Base-by-base conservation (phyloP, 1,284 basidiomycete species). In the Ceratobasidium theobromae region DNA sequence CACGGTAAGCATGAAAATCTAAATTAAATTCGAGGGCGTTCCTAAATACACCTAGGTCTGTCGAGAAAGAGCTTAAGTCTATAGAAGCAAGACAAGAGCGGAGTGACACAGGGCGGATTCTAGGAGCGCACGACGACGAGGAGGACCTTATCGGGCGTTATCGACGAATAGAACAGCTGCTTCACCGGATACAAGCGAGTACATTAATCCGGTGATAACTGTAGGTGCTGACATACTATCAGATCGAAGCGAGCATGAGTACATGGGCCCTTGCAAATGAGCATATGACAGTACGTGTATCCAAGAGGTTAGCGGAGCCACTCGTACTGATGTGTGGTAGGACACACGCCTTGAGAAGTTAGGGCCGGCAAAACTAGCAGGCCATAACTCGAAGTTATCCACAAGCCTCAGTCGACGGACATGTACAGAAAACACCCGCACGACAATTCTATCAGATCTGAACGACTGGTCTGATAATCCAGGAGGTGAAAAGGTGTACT, bases 351-450 rank as follows among this genome's bases (percentile, higher is more conserved):
- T 58, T n/a, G 8, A 12, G 25, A n/a, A 21, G 5, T 32, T 58
- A 4, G 1, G 4, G 5, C 41, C 41, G 11, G 55, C 23, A 4
- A 28, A 33, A 16, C 3, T n/a, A 14, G 55, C 55, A 14, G 1
- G n/a, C 21, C 38, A 60, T 32, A 18, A 60, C 57, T 48, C 57
- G 4, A 60, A 2, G 4, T 2, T 45, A 1, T 45, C 57, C 14
- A 32, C 46, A 11, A 28, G 35, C 5, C 18, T 49, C 18, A 14
- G 45, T 18, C 46, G 58, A 4, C 46, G 23, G 23, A 32, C n/a
- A 27, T 62, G 58, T 21, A 57, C 66, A 18, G 30, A 58, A 52
- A 68, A 66, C 16, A 73, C 72, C 6, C 70, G 72, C 14, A 54
- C 45, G 9, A 41, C 41, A 14, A 51, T 71, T 4, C 45, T 73